phyloP scores from a whole-genome alignment of 257 asterid genomes.

The Nicotiana tomentosiformis region DNA sequence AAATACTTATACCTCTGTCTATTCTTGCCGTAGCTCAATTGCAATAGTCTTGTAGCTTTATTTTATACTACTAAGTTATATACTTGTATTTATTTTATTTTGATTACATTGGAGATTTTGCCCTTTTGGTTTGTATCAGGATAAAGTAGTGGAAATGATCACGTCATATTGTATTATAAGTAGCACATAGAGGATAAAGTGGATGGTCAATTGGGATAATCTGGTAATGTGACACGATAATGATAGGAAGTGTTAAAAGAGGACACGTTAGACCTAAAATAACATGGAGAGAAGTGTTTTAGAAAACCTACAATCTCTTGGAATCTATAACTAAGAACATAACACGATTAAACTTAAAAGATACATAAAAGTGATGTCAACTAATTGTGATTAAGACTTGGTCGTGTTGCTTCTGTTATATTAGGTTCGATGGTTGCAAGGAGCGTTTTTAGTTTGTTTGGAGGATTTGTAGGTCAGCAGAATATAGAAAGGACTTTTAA shows the following conservation, averaged over 20 bases:
- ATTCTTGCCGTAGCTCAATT: no score
- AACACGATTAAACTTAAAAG: neutral
- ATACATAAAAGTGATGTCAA: neutral
- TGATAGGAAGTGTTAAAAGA: neutral
- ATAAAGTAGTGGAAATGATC: neutral
- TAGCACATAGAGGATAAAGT: conserved; percentile 13
- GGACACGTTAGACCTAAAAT: neutral
- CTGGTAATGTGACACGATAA: neutral
- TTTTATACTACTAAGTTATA: no score
- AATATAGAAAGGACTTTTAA: neutral
- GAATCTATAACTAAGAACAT: neutral
- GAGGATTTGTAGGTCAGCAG: neutral
- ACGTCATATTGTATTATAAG: neutral
- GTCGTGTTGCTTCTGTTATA: neutral
- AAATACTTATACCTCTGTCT: no score
- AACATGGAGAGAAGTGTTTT: neutral
- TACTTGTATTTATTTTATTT: neutral
- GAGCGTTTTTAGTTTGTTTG: neutral
- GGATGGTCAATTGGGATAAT: neutral
- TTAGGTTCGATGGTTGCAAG: neutral
- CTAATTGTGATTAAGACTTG: neutral
- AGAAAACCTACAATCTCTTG: neutral
- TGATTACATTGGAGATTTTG: neutral
- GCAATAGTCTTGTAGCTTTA: no score
- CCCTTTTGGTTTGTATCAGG: neutral